Percentiles rank a stretch among this genome's conserved stretches.
These are phyloP conservation scores for Trypethelium eluteriae DNA, from an alignment of 495 filamentous ascomycete genomes.

Conservation along the genomic window DNA sequence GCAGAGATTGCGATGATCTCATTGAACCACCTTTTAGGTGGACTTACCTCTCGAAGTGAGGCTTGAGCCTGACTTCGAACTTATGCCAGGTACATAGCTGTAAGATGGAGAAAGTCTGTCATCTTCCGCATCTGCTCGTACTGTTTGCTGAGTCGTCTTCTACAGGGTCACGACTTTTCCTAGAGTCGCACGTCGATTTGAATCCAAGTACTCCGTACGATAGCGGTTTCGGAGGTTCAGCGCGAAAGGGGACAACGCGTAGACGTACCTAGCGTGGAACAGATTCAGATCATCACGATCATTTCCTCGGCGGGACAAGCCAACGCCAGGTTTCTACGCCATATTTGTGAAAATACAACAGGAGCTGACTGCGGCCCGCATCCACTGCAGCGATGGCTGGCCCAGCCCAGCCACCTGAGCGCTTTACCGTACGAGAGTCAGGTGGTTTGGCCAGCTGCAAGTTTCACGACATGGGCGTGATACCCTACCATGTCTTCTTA, in stretches of 20 bases:
- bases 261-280: not conserved
- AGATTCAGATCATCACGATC: constrained; percentile 3
- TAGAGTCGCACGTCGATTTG: too few species aligned
- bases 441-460: not conserved
- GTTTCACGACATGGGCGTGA: not conserved
- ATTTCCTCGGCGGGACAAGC: not conserved
- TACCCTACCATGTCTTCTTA: too few species aligned
- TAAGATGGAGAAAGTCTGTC: too few species aligned
- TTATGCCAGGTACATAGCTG: too few species aligned
- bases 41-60: too few species aligned
- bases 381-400: not conserved
- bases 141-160: too few species aligned
- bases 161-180: too few species aligned
- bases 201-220: not conserved
- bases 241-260: not conserved
- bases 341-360: not conserved
- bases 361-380: not conserved
- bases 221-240: constrained; percentile 5
- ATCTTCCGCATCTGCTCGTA: too few species aligned
- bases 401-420: not conserved
- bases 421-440: not conserved
- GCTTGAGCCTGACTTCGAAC: too few species aligned
- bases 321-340: not conserved
- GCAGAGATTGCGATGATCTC: too few species aligned
- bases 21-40: too few species aligned